A percentile compares a stretch with the other conserved stretches of the same genome.
phyloP scores from a whole-genome alignment of 2,329 filamentous ascomycete species.

The Dactylellina cionopaga region DNA sequence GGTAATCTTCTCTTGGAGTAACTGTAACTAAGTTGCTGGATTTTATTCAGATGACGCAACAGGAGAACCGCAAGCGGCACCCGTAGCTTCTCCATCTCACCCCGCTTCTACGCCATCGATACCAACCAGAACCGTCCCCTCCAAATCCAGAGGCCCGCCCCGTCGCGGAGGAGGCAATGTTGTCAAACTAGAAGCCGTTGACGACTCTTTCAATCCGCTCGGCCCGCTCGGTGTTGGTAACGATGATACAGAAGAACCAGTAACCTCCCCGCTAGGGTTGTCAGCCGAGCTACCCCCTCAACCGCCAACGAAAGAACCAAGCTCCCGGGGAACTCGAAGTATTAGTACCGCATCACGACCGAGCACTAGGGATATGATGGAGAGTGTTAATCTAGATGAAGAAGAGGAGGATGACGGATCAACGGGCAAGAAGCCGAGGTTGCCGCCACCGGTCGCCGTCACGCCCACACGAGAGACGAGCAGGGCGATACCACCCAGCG shows the following conservation, averaged over 20 bases:
- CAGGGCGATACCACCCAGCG: constrained; percentile 75
- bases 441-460: constrained; percentile 70
- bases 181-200: constrained; percentile 80
- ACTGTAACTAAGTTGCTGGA: not conserved
- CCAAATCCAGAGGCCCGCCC: constrained; percentile 57
- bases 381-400: constrained; percentile 78
- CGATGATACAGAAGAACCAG: constrained; percentile 60
- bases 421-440: constrained; percentile 68
- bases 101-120: constrained; percentile 36
- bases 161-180: constrained; percentile 77
- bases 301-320: constrained; percentile 75
- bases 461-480: constrained; percentile 63
- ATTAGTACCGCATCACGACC: constrained; percentile 63
- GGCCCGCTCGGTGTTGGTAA: constrained; percentile 68
- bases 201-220: constrained; percentile 79
- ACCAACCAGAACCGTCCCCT: constrained; percentile 40
- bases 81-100: constrained; percentile 2
- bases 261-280: constrained; percentile 56
- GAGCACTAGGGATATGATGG: constrained; percentile 66
- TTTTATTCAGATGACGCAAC: constrained; percentile 23
- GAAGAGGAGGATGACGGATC: constrained; percentile 63
- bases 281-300: constrained; percentile 71
- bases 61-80: constrained; percentile 8
- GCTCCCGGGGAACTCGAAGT: constrained; percentile 64
- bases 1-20: not conserved